Evolutionary conservation across 768 basidiomycete species (phyloP).

Genomic region (Chalciporus piperatus): DNA sequence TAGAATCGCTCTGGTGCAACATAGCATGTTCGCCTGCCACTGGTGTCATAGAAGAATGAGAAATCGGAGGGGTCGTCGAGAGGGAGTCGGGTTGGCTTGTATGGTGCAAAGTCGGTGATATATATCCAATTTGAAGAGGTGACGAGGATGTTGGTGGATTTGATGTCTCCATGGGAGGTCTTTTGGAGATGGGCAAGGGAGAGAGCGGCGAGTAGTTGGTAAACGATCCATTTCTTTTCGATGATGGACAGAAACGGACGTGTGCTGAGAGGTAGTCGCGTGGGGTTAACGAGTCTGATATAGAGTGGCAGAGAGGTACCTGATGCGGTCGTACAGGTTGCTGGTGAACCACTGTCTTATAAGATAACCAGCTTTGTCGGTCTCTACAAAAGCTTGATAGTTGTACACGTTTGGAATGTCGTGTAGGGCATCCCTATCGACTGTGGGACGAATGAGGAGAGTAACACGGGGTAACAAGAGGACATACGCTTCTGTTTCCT

Average conservation of each 20-base stretch:
- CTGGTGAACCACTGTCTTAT: conserved; percentile 93
- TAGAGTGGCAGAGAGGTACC: conserved; percentile 47
- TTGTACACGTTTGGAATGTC: conserved; percentile 89
- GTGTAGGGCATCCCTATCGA: conserved; percentile 77
- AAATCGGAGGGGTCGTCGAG: conserved; percentile 97
- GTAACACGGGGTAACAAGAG: rapidly evolving
- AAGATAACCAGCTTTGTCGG: conserved; percentile 93
- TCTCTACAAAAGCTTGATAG: conserved; percentile 89
- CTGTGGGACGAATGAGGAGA: conserved; percentile 38
- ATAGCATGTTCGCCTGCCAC: conserved; percentile 90
- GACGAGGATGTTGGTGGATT: conserved; percentile 94
- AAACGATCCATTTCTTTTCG: conserved; percentile 98
- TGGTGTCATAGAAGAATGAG: conserved; percentile 97
- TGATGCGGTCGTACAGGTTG: conserved; percentile 95
- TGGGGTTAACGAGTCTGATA: background rate
- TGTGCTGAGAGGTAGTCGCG: conserved; percentile 52
- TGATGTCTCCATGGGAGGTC: conserved; percentile 96
- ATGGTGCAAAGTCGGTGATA: conserved; percentile 90
- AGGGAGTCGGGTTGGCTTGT: conserved; percentile 94
- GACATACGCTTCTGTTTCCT: conserved; percentile 70
- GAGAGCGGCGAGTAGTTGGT: conserved; percentile 84
- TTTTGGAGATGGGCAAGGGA: conserved; percentile 81
- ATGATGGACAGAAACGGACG: conserved; percentile 88
- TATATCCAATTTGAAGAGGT: conserved; percentile 97
- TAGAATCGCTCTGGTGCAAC: conserved; percentile 96